Evolutionary conservation across 768 basidiomycete species (phyloP).

Genomic region (Candolleomyces eurysporus): DNA sequence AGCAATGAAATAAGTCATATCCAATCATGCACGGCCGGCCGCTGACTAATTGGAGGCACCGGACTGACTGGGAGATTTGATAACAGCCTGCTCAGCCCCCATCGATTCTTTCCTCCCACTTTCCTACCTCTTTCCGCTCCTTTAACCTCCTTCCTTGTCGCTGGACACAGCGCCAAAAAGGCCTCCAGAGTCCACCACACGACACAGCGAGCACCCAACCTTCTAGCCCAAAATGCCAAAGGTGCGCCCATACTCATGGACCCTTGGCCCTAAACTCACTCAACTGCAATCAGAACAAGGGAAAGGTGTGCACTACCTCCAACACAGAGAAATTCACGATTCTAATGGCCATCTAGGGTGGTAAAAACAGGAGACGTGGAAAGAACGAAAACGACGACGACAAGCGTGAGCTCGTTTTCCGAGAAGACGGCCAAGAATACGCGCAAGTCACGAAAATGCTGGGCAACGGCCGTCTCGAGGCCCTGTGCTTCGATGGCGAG

Average conservation of each 20-base stretch:
- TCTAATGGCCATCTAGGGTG: slow-evolving; percentile 58
- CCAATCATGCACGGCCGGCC: not conserved
- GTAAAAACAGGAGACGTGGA: slow-evolving; percentile 98
- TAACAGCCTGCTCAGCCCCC: not conserved
- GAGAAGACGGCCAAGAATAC: slow-evolving; percentile 98
- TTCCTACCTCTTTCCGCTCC: not conserved
- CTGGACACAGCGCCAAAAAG: not conserved
- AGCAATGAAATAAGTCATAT: no score
- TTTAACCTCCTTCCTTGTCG: not conserved
- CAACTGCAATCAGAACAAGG: slow-evolving; percentile 56
- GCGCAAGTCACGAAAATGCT: slow-evolving; percentile 99
- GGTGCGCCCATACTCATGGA: slow-evolving; percentile 7
- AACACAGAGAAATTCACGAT: not conserved
- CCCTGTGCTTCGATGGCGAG: slow-evolving; percentile 97
- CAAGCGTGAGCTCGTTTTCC: slow-evolving; percentile 98
- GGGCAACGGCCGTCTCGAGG: slow-evolving; percentile 95
- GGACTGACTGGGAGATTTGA: slow-evolving; percentile 1
- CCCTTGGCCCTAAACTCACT: slow-evolving; percentile 7
- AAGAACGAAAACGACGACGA: slow-evolving; percentile 99
- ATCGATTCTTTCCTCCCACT: not conserved
- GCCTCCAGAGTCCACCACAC: not conserved
- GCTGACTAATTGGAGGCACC: not conserved
- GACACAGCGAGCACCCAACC: not conserved
- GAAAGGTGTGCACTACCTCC: slow-evolving; percentile 51
- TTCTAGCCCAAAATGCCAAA: slow-evolving; percentile 15